Conservation (phyloP, 2,329 filamentous ascomycete genomes). For the Talaromyces sp. region DNA sequence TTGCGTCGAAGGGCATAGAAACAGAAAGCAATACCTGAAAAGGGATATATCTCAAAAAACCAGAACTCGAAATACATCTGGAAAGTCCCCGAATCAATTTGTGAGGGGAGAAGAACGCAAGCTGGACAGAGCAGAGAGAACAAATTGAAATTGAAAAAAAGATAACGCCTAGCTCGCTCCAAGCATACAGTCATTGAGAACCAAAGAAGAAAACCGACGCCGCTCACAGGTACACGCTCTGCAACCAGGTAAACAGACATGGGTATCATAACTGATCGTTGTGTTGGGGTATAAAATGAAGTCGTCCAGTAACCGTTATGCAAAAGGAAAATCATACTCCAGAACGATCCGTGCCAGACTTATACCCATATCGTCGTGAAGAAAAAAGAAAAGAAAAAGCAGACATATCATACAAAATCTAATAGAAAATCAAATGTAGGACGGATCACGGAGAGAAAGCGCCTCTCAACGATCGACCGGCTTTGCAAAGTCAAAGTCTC, state of each 20-base stretch:
- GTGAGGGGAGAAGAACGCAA: not conserved
- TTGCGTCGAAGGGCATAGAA: not conserved
- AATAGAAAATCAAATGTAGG: not conserved
- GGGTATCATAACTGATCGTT: constrained; percentile 16
- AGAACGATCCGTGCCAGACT: constrained; percentile 4
- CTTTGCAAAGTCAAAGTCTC: constrained; percentile 25
- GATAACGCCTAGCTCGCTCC: not conserved
- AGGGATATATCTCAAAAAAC: not conserved
- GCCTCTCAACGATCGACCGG: not conserved
- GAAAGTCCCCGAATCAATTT: not conserved
- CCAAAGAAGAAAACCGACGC: not conserved
- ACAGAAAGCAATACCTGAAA: not conserved
- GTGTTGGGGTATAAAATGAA: constrained; percentile 1
- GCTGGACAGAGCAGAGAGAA: not conserved
- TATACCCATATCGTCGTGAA: constrained; percentile 10
- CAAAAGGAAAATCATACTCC: constrained; percentile 12
- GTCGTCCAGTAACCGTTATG: constrained; percentile 6
- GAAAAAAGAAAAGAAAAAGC: not conserved
- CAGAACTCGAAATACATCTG: not conserved
- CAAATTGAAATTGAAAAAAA: not conserved
- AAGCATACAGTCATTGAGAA: not conserved
- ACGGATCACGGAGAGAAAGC: not conserved
- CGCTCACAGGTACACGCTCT: constrained; percentile 9
- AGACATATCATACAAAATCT: not conserved
- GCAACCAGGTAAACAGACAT: constrained; percentile 6